These are phyloP conservation scores for Trichophyton verrucosum DNA, from an alignment of 2,329 filamentous ascomycete species.

Conservation along the genomic window DNA sequence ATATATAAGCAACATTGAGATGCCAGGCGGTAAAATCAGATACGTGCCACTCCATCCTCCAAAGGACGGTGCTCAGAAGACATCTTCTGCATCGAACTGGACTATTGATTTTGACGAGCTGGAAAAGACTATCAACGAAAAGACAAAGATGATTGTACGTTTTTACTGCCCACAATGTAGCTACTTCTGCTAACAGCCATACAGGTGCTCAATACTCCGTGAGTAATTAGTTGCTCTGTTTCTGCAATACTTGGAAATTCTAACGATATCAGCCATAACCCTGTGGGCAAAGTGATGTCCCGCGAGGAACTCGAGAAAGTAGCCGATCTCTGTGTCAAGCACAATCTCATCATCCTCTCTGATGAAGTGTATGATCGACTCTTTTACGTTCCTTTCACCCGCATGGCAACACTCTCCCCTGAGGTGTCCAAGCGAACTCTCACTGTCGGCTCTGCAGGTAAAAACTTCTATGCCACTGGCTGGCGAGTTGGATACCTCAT, in stretches of 20 bases:
- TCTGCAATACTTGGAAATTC: background rate
- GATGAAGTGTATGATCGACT: slow-evolving; percentile 92
- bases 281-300: slow-evolving; percentile 90
- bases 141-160: slow-evolving; percentile 87
- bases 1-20: slow-evolving; percentile 96
- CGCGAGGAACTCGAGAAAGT: slow-evolving; percentile 71
- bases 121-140: slow-evolving; percentile 65
- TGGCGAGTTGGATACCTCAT: slow-evolving; percentile 97
- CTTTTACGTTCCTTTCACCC: slow-evolving; percentile 89
- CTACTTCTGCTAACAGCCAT: background rate
- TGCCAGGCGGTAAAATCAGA: slow-evolving; percentile 88
- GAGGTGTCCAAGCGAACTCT: slow-evolving; percentile 79
- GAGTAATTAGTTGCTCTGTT: slow-evolving; percentile 15
- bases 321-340: slow-evolving; percentile 76
- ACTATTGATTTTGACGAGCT: slow-evolving; percentile 71
- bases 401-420: slow-evolving; percentile 79
- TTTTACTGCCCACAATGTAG: slow-evolving; percentile 18
- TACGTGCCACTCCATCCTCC: slow-evolving; percentile 94
- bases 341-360: slow-evolving; percentile 86
- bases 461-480: slow-evolving; percentile 96
- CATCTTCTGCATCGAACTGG: slow-evolving; percentile 81
- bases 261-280: slow-evolving; percentile 54
- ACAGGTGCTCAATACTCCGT: slow-evolving; percentile 41
- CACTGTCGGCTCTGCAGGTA: slow-evolving; percentile 90
- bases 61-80: slow-evolving; percentile 61